A percentile compares a stretch with the other conserved stretches of the same genome.
These are phyloP conservation scores for Thymus mandschuricus DNA, from an alignment of 257 asterid species.

Conservation along the genomic window DNA sequence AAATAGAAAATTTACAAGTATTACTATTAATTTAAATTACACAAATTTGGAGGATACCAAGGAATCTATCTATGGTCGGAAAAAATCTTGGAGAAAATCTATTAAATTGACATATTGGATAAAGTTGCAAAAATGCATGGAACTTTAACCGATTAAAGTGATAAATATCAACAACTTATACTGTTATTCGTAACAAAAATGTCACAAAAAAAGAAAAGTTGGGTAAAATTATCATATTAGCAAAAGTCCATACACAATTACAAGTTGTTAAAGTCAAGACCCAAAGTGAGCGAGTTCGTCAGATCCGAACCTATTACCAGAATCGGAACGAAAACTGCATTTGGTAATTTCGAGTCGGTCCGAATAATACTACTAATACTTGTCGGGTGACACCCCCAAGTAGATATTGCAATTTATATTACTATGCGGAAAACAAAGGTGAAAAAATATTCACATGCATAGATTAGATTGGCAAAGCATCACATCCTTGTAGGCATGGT, in stretches of 20 bases:
- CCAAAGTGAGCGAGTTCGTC: too few species aligned
- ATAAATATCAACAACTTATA: background rate
- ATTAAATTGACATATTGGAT: background rate
- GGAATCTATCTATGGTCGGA: conserved; percentile 5
- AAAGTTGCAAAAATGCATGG: conserved; percentile 11
- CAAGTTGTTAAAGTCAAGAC: background rate
- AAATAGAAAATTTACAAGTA: too few species aligned
- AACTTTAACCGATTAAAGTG: background rate
- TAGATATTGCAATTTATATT: too few species aligned
- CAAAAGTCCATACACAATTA: background rate
- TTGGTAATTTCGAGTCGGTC: too few species aligned
- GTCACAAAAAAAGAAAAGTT: background rate
- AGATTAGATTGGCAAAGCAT: conserved; percentile 25
- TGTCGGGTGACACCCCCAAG: too few species aligned
- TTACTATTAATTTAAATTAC: background rate
- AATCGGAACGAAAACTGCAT: too few species aligned
- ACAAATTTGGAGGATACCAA: background rate
- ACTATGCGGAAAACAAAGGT: too few species aligned
- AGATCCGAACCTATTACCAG: too few species aligned
- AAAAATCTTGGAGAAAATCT: background rate
- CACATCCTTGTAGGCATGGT: conserved; percentile 20
- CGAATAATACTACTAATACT: too few species aligned
- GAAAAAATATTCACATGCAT: background rate
- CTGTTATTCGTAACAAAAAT: background rate
- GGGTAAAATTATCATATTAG: too few species aligned